phyloP scores from a whole-genome alignment of 1,284 basidiomycete species.

The Wallemia ichthyophaga region DNA sequence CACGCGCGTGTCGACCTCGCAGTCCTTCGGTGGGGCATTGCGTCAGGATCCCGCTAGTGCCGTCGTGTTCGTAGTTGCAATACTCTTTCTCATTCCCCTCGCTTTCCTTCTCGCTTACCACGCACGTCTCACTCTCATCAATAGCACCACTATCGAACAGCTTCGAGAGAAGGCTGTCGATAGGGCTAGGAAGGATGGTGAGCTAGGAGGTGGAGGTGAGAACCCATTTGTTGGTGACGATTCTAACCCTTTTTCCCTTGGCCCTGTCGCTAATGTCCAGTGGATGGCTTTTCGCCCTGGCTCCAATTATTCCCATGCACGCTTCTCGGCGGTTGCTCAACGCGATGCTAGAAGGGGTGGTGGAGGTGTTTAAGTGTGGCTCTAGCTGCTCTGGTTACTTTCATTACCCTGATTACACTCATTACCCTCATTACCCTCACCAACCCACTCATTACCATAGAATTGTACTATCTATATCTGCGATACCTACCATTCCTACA shows the following conservation, averaged over 20 bases:
- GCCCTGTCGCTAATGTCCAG: neutral
- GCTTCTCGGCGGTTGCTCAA: neutral
- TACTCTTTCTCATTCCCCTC: neutral
- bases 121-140: neutral
- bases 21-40: neutral
- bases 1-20: neutral
- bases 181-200: neutral
- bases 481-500: no score
- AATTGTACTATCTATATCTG: no score
- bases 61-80: neutral
- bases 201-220: neutral
- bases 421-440: no score
- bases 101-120: neutral
- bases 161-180: neutral
- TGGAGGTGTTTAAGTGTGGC: no score
- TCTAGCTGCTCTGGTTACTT: no score
- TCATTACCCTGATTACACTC: no score
- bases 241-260: no score
- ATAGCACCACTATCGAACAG: neutral
- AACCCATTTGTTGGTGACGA: no score
- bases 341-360: neutral
- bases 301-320: neutral
- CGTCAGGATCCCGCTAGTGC: neutral
- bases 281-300: neutral
- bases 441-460: no score